Conservation (phyloP, 2,329 filamentous ascomycete species). For the Penicillium vulpinum region DNA sequence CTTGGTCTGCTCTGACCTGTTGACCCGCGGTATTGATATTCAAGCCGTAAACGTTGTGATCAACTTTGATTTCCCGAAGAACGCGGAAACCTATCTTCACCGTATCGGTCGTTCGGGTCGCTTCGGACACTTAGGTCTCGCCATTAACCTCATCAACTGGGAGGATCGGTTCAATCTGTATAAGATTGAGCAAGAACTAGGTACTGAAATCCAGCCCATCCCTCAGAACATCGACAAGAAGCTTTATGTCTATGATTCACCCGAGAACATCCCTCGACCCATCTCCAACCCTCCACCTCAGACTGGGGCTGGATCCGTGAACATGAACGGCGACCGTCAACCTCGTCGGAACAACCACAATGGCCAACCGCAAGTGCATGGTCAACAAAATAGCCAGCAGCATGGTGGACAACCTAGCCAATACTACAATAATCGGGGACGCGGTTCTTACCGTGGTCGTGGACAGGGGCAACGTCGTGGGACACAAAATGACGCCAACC, state of each 20-base stretch:
- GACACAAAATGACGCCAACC: slow-evolving; percentile 35
- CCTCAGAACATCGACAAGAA: slow-evolving; percentile 94
- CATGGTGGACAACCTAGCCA: slow-evolving; percentile 26
- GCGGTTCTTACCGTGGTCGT: slow-evolving; percentile 46
- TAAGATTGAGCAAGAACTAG: slow-evolving; percentile 95
- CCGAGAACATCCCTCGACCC: slow-evolving; percentile 89
- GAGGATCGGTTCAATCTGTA: slow-evolving; percentile 98
- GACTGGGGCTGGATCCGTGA: slow-evolving; percentile 24
- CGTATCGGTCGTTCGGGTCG: slow-evolving; percentile 96
- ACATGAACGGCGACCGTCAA: slow-evolving; percentile 32
- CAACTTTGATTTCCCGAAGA: slow-evolving; percentile 99
- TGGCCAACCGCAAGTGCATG: slow-evolving; percentile 16
- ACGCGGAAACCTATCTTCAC: slow-evolving; percentile 97
- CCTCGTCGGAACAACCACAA: slow-evolving; percentile 38
- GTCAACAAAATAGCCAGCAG: slow-evolving; percentile 28
- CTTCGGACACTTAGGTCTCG: slow-evolving; percentile 93
- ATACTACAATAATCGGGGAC: slow-evolving; percentile 40
- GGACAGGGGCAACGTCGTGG: slow-evolving; percentile 46
- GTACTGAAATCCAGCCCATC: slow-evolving; percentile 97
- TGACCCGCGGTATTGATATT: slow-evolving; percentile 98
- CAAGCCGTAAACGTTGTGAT: slow-evolving; percentile 99
- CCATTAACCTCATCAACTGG: slow-evolving; percentile 99
- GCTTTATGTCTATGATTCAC: slow-evolving; percentile 96
- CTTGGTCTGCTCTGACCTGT: slow-evolving; percentile 92
- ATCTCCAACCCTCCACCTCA: slow-evolving; percentile 56